These are phyloP conservation scores for Oleoguttula mirabilis DNA, from an alignment of 495 filamentous ascomycete species.

Conservation along the genomic window DNA sequence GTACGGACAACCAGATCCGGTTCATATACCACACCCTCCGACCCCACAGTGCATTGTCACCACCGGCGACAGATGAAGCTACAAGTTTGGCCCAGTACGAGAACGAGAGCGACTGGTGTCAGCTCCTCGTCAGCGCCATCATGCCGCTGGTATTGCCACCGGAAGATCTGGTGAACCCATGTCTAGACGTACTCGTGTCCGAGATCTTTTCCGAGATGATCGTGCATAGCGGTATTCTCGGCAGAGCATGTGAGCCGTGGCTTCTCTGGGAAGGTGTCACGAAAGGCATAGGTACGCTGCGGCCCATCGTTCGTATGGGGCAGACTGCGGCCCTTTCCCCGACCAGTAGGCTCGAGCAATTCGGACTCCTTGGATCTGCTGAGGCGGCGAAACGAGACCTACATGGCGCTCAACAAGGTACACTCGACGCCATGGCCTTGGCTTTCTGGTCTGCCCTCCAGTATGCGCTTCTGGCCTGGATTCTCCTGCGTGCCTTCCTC, in stretches of 20 bases:
- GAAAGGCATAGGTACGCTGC: constrained; percentile 39
- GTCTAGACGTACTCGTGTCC: constrained; percentile 64
- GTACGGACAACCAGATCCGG: no score
- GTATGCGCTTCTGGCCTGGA: constrained; percentile 1
- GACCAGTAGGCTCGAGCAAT: constrained; percentile 23
- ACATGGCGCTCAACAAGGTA: neutral
- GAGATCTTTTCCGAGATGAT: constrained; percentile 82
- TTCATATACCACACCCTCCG: constrained; percentile 69
- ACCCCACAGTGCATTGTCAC: constrained; percentile 67
- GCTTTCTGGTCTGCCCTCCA: constrained; percentile 10
- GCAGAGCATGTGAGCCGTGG: constrained; percentile 70
- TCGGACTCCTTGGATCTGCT: constrained; percentile 24
- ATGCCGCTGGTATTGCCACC: constrained; percentile 77
- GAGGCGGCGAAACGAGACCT: neutral
- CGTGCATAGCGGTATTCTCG: constrained; percentile 62
- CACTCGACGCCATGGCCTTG: neutral
- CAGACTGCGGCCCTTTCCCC: neutral
- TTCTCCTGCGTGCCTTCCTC: constrained; percentile 3
- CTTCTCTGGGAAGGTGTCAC: constrained; percentile 71
- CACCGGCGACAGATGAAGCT: constrained; percentile 40
- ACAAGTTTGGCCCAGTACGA: constrained; percentile 48
- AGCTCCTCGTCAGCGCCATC: constrained; percentile 63
- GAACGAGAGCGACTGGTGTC: constrained; percentile 71
- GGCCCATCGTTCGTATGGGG: neutral
- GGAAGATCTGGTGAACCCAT: constrained; percentile 80